phyloP scores from a whole-genome alignment of 2,329 filamentous ascomycete species.

The Ophiocordyceps robertsii region DNA sequence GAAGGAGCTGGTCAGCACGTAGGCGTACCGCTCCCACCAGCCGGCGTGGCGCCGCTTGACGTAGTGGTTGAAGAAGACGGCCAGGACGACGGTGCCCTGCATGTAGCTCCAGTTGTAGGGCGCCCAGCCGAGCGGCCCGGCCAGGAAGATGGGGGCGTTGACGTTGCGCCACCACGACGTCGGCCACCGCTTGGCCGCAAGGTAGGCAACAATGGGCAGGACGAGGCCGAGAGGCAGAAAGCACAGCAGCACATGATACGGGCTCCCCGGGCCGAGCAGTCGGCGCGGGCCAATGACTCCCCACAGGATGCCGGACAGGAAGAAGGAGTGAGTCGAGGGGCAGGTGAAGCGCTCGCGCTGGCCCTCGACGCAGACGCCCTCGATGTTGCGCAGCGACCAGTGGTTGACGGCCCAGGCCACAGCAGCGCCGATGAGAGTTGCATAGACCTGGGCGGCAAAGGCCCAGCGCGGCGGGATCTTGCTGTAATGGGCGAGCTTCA shows the following conservation, averaged over 20 bases:
- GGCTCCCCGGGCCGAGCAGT: constrained; percentile 32
- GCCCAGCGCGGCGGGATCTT: constrained; percentile 39
- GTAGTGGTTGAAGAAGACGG: constrained; percentile 12
- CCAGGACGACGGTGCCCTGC: constrained; percentile 9
- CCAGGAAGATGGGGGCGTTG: constrained; percentile 11
- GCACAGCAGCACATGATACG: constrained; percentile 9
- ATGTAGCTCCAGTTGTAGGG: constrained; percentile 14
- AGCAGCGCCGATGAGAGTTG: constrained; percentile 37
- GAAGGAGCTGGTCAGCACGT: constrained; percentile 13
- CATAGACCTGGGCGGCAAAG: constrained; percentile 39
- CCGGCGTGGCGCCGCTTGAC: constrained; percentile 10
- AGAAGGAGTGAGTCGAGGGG: constrained; percentile 34
- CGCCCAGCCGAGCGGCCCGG: constrained; percentile 11
- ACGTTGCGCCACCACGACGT: constrained; percentile 9
- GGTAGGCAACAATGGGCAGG: constrained; percentile 9
- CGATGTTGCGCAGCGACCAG: constrained; percentile 42
- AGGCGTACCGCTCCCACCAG: constrained; percentile 16
- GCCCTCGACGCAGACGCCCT: constrained; percentile 37
- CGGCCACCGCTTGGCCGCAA: constrained; percentile 7
- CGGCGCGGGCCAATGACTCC: constrained; percentile 52
- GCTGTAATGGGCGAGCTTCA: constrained; percentile 53
- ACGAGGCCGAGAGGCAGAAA: constrained; percentile 7
- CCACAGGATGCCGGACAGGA: constrained; percentile 53
- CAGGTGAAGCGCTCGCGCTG: constrained; percentile 39
- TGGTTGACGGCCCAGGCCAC: constrained; percentile 47